Conservation (phyloP, 345 rosid species). For the Eucalyptus victrix region DNA sequence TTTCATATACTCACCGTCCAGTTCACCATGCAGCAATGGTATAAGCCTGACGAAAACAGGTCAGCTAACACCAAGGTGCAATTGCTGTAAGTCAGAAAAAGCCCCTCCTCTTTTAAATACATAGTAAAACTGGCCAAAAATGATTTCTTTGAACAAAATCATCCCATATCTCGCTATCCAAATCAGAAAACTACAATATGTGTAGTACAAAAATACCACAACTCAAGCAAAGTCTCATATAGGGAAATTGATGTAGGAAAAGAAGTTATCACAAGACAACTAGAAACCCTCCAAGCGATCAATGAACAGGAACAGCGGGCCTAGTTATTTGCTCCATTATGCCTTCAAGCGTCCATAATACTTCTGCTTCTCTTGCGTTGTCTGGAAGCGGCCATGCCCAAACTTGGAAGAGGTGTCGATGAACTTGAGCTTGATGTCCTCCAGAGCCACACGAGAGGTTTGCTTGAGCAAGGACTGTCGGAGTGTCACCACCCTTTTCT, state of each 20-base stretch:
- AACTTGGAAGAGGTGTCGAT: slow-evolving; percentile 47
- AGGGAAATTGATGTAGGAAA: neutral
- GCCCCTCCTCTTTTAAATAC: neutral
- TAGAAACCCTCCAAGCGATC: neutral
- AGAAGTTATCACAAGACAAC: neutral
- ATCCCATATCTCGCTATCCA: neutral
- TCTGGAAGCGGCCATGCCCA: slow-evolving; percentile 77
- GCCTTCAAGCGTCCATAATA: slow-evolving; percentile 49
- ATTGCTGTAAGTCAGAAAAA: neutral
- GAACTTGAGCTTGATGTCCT: slow-evolving; percentile 64
- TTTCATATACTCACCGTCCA: neutral
- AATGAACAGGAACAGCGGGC: neutral
- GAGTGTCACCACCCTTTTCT: slow-evolving; percentile 82
- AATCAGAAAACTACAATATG: neutral
- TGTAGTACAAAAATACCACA: neutral
- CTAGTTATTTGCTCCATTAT: neutral
- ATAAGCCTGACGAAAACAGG: neutral
- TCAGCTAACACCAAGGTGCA: neutral
- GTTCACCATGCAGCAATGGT: neutral
- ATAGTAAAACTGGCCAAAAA: neutral
- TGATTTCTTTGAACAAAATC: neutral
- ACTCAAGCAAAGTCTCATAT: neutral
- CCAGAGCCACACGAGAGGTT: slow-evolving; percentile 63
- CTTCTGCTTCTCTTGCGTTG: slow-evolving; percentile 51
- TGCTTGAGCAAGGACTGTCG: slow-evolving; percentile 54